Base-by-base conservation (phyloP, 306 rosid species). In the Cicer cuneatum region DNA sequence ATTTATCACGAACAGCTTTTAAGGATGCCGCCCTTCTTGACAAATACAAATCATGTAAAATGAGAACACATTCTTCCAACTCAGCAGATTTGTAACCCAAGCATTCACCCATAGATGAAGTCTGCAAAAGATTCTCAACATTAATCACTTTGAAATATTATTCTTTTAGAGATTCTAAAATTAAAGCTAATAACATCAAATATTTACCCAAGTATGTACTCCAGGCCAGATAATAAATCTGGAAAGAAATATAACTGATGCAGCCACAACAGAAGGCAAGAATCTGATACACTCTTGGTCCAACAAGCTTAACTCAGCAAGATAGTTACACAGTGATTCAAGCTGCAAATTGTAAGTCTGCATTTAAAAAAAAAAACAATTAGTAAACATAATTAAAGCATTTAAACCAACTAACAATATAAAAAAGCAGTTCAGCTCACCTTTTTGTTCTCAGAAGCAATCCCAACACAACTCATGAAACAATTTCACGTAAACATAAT, bases 201-300 rank as follows among this genome's bases (percentile, higher is more conserved):
- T 77, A 66, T 86, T 82, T 74, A 94, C 99, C 99, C 99, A 94
- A 18, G 99, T 95, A 74, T 85, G 85, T 29, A 35, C 16, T 54
- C 80, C 84, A 6, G 96, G 90, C 5, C 39, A 38, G 45, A 84
- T 53, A 3, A 89, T 88, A 68, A 86, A 91, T 59, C 84, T 90
- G 1, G 99, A 85, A 13, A 92, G 88, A 84, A 88, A 92, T 24
- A 86, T 47, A 14, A 71, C 93, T 0, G 99, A 90, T 0, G 97
- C 95, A 62, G 97, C 97, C 15, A 94, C 70, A 85, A 87, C 38
- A 15, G 99, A 92, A 71, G 99, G 97, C 74, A 88, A 71, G 74
- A 85, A 90, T 65, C 77, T 87, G 7, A 92, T 57, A 66, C 92
- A 87, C 9, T 61, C 78, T 48, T 92, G 92, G 7, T 91, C 97